Evolutionary conservation across 306 rosid genomes (phyloP).

Genomic region (Phaseolus lunatus): DNA sequence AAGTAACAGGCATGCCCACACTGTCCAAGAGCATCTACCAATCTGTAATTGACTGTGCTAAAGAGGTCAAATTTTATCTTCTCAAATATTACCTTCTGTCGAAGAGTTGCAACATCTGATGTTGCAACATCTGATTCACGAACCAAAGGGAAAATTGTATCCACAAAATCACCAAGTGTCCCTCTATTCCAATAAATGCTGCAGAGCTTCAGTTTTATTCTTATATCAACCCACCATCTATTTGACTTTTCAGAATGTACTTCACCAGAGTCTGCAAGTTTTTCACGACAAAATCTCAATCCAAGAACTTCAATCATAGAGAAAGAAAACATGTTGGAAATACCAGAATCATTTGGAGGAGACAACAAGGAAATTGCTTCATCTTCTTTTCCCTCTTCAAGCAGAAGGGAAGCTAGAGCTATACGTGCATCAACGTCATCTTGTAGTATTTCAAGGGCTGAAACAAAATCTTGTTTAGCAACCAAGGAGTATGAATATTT

Average conservation of each 20-base stretch:
- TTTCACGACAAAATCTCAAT: conserved; percentile 21
- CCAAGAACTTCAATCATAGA: conserved; percentile 36
- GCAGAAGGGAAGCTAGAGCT: conserved; percentile 81
- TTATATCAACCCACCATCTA: conserved; percentile 79
- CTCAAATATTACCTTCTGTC: conserved; percentile 47
- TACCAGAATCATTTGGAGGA: conserved; percentile 71
- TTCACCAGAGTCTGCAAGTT: conserved; percentile 61
- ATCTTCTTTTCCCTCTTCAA: conserved; percentile 77
- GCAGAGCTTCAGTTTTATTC: conserved; percentile 57
- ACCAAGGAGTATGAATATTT: conserved; percentile 24
- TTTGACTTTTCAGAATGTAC: conserved; percentile 59
- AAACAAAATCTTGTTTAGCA: conserved; percentile 46
- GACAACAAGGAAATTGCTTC: conserved; percentile 82
- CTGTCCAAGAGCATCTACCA: background rate
- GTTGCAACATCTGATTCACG: no score
- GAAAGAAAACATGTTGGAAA: conserved; percentile 40
- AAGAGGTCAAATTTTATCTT: conserved; percentile 8
- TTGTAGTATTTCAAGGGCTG: conserved; percentile 69
- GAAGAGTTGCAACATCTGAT: conserved; percentile 47
- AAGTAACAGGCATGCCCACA: conserved; percentile 9
- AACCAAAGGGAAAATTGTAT: conserved; percentile 54
- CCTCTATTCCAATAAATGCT: conserved; percentile 53
- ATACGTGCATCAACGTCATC: conserved; percentile 79
- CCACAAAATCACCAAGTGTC: conserved; percentile 57
- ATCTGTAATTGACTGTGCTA: background rate